A percentile compares a stretch with the other conserved stretches of the same genome.
Evolutionary conservation across 2,329 filamentous ascomycete species (phyloP).

Genomic region (Alternaria ventricosa): DNA sequence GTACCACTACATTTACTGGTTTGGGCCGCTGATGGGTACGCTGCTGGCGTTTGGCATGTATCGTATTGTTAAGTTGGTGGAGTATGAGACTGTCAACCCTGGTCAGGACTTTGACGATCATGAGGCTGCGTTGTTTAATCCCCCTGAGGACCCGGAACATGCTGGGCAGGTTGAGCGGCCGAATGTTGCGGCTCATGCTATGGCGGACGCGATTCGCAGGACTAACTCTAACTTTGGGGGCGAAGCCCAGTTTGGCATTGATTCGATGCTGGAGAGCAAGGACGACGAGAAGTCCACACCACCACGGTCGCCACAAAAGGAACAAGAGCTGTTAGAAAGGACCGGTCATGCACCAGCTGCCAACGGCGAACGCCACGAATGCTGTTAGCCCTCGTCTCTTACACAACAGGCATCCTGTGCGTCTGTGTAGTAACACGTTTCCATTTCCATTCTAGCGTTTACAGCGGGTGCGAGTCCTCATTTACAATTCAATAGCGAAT

Average conservation of each 20-base stretch:
- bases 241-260: constrained; percentile 12
- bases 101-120: constrained; percentile 50
- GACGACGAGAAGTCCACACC: neutral
- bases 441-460: neutral
- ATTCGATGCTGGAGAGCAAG: neutral
- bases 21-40: constrained; percentile 46
- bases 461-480: neutral
- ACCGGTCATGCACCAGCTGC: neutral
- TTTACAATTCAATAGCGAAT: neutral
- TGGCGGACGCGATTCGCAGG: constrained; percentile 9
- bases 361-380: neutral
- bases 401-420: accelerated
- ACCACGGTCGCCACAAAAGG: neutral
- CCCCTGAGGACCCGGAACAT: constrained; percentile 32
- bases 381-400: neutral
- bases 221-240: neutral
- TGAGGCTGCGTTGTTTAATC: constrained; percentile 41
- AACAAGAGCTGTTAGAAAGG: neutral
- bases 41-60: constrained; percentile 49
- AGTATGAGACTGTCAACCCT: constrained; percentile 53
- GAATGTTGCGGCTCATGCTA: constrained; percentile 37
- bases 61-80: constrained; percentile 49
- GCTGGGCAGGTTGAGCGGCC: constrained; percentile 39
- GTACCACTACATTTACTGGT: constrained; percentile 55
- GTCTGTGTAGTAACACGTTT: neutral